A percentile compares a stretch with the other conserved stretches of the same genome.
phyloP scores from a whole-genome alignment of 2,329 filamentous ascomycete species.

The Penicillium sumatraense region DNA sequence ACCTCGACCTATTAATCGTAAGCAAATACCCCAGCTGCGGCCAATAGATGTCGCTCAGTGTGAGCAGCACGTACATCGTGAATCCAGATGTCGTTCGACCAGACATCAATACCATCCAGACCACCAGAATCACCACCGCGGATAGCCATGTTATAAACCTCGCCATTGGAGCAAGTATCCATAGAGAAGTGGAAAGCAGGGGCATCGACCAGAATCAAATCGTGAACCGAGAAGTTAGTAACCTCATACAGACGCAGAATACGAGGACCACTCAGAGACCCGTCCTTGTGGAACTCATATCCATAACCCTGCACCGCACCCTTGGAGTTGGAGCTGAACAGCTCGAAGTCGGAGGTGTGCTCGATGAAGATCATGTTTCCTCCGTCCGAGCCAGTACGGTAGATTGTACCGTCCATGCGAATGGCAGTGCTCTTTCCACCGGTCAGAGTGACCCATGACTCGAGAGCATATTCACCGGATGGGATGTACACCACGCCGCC shows the following conservation, averaged over 20 bases:
- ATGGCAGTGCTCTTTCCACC: slow-evolving; percentile 55
- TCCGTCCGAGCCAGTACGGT: slow-evolving; percentile 53
- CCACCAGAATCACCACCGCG: slow-evolving; percentile 58
- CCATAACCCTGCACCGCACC: slow-evolving; percentile 60
- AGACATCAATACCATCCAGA: slow-evolving; percentile 62
- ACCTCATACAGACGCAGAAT: slow-evolving; percentile 53
- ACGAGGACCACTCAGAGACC: slow-evolving; percentile 48
- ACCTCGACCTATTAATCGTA: slow-evolving; percentile 51
- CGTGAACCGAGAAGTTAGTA: slow-evolving; percentile 55
- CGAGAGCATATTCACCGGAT: slow-evolving; percentile 54
- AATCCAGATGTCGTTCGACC: slow-evolving; percentile 60
- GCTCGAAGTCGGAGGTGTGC: slow-evolving; percentile 56
- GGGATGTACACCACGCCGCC: slow-evolving; percentile 58
- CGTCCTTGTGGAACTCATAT: slow-evolving; percentile 52
- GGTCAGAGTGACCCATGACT: slow-evolving; percentile 54
- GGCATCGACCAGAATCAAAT: slow-evolving; percentile 54
- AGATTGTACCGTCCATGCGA: slow-evolving; percentile 59
- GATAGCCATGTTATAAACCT: slow-evolving; percentile 62
- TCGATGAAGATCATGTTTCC: slow-evolving; percentile 61
- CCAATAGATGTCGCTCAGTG: neutral
- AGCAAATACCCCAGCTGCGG: slow-evolving; percentile 17
- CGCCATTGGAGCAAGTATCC: slow-evolving; percentile 57
- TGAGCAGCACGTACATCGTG: slow-evolving; percentile 51
- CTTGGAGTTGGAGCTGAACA: slow-evolving; percentile 57
- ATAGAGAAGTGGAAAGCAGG: slow-evolving; percentile 57